Conservation (phyloP, 192 early-diverging fungal genomes). For the Coemansia umbellata region DNA sequence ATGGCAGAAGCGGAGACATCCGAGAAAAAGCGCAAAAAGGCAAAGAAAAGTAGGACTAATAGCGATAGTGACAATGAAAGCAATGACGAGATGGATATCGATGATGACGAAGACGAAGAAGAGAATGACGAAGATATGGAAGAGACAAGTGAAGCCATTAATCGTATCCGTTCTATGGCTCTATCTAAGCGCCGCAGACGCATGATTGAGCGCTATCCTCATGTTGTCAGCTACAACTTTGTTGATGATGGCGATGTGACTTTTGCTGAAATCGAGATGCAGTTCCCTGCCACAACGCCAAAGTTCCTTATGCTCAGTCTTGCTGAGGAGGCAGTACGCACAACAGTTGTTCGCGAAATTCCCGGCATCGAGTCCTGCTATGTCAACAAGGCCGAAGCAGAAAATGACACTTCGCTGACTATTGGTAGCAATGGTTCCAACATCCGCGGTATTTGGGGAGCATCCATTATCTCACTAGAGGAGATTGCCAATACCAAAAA, state of each 20-base stretch:
- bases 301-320: conserved; percentile 94
- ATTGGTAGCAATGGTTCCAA: conserved; percentile 91
- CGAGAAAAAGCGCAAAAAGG: not conserved
- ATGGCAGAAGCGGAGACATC: conserved; percentile 11
- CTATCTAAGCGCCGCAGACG: conserved; percentile 42
- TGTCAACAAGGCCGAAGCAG: conserved; percentile 72
- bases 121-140: conserved; percentile 40
- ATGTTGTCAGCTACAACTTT: conserved; percentile 58
- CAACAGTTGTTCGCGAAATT: conserved; percentile 82
- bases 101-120: conserved; percentile 48
- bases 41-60: not conserved
- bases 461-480: conserved; percentile 42
- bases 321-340: conserved; percentile 70
- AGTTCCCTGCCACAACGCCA: conserved; percentile 83
- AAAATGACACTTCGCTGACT: conserved; percentile 69
- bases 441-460: conserved; percentile 86
- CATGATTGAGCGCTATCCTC: conserved; percentile 56
- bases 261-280: conserved; percentile 58
- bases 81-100: conserved; percentile 17
- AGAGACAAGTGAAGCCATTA: conserved; percentile 27
- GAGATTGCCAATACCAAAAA: conserved; percentile 21
- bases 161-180: conserved; percentile 26
- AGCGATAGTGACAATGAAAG: conserved; percentile 20
- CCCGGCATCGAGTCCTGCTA: conserved; percentile 75
- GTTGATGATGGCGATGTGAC: conserved; percentile 31